Evolutionary conservation across 2,329 filamentous ascomycete species (phyloP).

Genomic region (Xylaria sp.): DNA sequence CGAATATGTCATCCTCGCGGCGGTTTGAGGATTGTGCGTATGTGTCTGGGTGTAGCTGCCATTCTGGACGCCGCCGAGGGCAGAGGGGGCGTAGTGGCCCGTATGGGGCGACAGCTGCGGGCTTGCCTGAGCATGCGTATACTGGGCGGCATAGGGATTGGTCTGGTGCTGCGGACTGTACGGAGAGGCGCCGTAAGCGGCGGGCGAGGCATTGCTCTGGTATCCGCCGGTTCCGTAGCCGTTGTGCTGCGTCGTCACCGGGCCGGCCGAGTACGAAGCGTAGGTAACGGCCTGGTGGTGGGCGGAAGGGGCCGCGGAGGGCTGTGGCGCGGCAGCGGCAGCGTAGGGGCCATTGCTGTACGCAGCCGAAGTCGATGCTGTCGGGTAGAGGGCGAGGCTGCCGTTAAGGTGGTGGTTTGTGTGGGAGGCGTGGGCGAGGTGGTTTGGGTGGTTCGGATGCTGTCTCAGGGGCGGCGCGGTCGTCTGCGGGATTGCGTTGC

Average conservation of each 20-base stretch:
- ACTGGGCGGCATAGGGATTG: slow-evolving; percentile 44
- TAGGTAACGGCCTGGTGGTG: slow-evolving; percentile 44
- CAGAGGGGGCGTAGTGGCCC: slow-evolving; percentile 41
- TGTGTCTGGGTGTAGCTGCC: slow-evolving; percentile 39
- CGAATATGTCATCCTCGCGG: slow-evolving; percentile 44
- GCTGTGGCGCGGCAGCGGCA: slow-evolving; percentile 26
- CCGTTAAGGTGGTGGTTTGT: slow-evolving; percentile 35
- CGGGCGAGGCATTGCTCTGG: slow-evolving; percentile 38
- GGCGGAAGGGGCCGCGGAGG: slow-evolving; percentile 34
- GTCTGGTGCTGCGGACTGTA: slow-evolving; percentile 47
- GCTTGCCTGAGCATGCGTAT: slow-evolving; percentile 43
- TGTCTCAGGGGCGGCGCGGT: slow-evolving; percentile 49
- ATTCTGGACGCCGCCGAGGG: slow-evolving; percentile 43
- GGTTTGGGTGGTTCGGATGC: slow-evolving; percentile 29
- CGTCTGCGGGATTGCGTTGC: slow-evolving; percentile 49
- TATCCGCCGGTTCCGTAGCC: slow-evolving; percentile 47
- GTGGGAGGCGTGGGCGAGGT: slow-evolving; percentile 33
- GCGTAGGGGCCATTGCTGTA: slow-evolving; percentile 46
- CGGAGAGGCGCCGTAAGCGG: slow-evolving; percentile 41
- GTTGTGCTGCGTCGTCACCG: slow-evolving; percentile 46
- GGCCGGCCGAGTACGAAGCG: slow-evolving; percentile 44
- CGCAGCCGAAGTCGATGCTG: slow-evolving; percentile 35
- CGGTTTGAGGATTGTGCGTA: slow-evolving; percentile 40
- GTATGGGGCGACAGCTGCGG: slow-evolving; percentile 44
- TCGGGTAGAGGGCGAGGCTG: slow-evolving; percentile 37